Base-by-base conservation (phyloP, 345 rosid species). In the Murraya koenigii region DNA sequence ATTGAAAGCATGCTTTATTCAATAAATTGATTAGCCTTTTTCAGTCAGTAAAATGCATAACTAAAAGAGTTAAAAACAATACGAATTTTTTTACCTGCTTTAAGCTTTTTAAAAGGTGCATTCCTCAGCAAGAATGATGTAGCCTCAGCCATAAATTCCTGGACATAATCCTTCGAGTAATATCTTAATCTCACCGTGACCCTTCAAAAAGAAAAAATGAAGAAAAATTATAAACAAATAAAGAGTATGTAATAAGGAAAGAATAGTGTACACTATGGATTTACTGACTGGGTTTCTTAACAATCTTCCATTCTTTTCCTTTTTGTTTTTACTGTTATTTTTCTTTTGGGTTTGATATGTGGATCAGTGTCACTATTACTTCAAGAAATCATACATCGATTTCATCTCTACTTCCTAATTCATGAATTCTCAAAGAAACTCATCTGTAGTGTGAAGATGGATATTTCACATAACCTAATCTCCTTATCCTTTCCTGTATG, bases 81-180 rank as follows among this genome's bases (percentile, higher is more conserved):
- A 70, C 39, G 56, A 30, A 35, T 41, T 52, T 54, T 44, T 25
- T 76, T 80, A 95, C 99, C 98, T 91, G 77, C 82, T 77, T 63
- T 83, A 74, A 87, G 90, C 74, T 90, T 89, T 75, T 86, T 88
- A 55, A 78, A 69, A 25, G 85, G 80, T 72, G 97, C 90, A 81
- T 86, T 94, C 87, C 99, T 91, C 82, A 96, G 88, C 90, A 94
- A 83, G 87, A 91, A 91, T 77, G 99, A 91, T 70, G 87, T 85
- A 68, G 95, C 86, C 67, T 83, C 91, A 76, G 97, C 94, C 93
- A 92, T 88, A 75, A 90, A 85, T 66, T 90, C 92, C 81, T 78
- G 91, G 66, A 96, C 79, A 72, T 91, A 82, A 23, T 78, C 92
- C 84, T 89, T 91, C 7, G 88, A 86, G 72, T 92, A 83, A 86